Evolutionary conservation across 2,329 filamentous ascomycete species (phyloP).

Genomic region (Sporothrix protearum): DNA sequence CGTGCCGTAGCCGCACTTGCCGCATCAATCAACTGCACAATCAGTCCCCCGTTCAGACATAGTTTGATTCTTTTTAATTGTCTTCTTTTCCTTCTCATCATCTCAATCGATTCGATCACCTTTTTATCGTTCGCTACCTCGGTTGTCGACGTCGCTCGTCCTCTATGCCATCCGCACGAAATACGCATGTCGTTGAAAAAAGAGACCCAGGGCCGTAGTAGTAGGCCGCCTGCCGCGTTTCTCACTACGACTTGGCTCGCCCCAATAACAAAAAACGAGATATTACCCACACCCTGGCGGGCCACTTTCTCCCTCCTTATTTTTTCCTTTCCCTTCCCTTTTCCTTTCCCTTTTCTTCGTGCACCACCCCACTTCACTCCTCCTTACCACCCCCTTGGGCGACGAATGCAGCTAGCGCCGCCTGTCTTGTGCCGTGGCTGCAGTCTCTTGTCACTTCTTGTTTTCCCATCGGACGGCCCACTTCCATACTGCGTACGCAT

Average conservation of each 20-base stretch:
- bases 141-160: not conserved
- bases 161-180: not conserved
- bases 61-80: not conserved
- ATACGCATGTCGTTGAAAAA: constrained; percentile 15
- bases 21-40: not conserved
- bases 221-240: not conserved
- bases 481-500: not conserved
- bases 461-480: not conserved
- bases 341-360: not conserved
- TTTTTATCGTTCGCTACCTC: not conserved
- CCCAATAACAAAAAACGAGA: constrained; percentile 3
- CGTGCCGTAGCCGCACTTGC: not conserved
- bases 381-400: not conserved
- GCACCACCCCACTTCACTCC: not conserved
- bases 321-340: not conserved
- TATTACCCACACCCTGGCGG: not conserved
- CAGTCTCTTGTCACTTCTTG: not conserved
- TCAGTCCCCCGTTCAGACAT: not conserved
- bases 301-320: not conserved
- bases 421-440: constrained; percentile 1
- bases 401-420: not conserved
- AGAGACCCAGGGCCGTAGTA: not conserved
- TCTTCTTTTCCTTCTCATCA: not conserved
- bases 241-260: not conserved
- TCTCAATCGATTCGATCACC: not conserved